Base-by-base conservation (phyloP, 2,329 filamentous ascomycete genomes). In the Penicillium sp. region DNA sequence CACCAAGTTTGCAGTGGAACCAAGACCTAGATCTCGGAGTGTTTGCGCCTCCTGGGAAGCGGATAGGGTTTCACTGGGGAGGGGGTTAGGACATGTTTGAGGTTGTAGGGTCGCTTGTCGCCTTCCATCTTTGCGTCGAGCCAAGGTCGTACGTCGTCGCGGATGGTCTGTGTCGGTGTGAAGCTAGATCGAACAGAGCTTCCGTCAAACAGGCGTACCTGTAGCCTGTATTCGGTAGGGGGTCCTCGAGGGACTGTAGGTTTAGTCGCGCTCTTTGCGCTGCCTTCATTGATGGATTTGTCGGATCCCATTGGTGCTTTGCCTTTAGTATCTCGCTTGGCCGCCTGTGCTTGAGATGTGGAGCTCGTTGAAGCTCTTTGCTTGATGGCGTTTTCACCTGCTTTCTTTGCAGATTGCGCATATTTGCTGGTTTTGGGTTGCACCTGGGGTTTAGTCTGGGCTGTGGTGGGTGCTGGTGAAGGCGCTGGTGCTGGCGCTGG, bases 181-280 rank as follows among this genome's bases (percentile, higher is more conserved):
- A 96, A 95, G 14, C 80, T 82, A 3, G 78, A 80, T 34, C 89
- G 83, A 14, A 96, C 80, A 1, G 84, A 90, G 10, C 84, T 85
- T 9, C 92, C 92, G 64, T 96, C 89, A 49, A 95, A 87, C 0
- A 95, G 76, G 7, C 91, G 82, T 14, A 95, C 81, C 61, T 93
- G 89, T 1, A 96, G 73, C 14, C 85, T 80, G 55, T 81, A 83
- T 53, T 59, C 68, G 46, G 55, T 62, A 18, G 65, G 65, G 35
- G 60, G 58, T 14, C 52, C 57, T 4, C 49, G 47, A 19, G 56
- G 49, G 6, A 38, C 46, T 14, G 54, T 50, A 18, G 59, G 46
- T 37, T 53, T 46, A 6, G 46, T 33, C 37, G 51, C 49, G 4
- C 46, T 49, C 18, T 57, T 52, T 7, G 25, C 11, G 9, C 30